Evolutionary conservation across 768 basidiomycete genomes (phyloP).

Genomic region (Butyriboletus loyo): DNA sequence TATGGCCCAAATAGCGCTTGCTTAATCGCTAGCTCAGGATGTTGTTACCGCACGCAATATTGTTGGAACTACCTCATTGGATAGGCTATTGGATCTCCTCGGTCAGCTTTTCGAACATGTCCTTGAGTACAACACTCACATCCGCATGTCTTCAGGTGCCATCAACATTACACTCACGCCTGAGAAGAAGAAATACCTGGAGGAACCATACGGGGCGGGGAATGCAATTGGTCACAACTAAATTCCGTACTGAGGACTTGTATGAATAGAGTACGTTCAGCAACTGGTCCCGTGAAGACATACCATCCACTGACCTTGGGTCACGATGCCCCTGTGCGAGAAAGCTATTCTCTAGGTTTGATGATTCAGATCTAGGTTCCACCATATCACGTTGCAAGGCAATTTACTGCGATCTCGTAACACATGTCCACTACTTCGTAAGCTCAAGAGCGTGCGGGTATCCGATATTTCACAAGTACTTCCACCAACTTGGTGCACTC

Average conservation of each 20-base stretch:
- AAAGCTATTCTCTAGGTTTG: background rate
- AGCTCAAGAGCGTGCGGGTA: too few relatives aligned
- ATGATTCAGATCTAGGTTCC: background rate
- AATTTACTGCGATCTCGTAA: too few relatives aligned
- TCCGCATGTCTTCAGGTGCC: background rate
- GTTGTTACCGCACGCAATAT: slow-evolving; percentile 6
- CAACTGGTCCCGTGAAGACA: background rate
- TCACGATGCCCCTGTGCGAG: background rate
- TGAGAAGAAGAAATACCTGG: slow-evolving; percentile 9
- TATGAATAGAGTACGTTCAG: background rate
- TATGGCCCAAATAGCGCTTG: slow-evolving; percentile 2
- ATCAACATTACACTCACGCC: slow-evolving; percentile 7
- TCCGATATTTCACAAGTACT: background rate
- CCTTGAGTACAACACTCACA: background rate
- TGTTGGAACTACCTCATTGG: slow-evolving; percentile 6
- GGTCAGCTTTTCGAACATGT: background rate
- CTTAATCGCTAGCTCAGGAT: slow-evolving; percentile 6
- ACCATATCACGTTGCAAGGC: background rate
- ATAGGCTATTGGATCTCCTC: slow-evolving; percentile 10
- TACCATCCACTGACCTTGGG: background rate
- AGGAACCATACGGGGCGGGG: slow-evolving; percentile 15
- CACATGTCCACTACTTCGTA: too few relatives aligned
- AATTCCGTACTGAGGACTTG: background rate
- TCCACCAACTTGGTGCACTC: background rate
- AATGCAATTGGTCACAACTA: slow-evolving; percentile 44